These are phyloP conservation scores for Globisporangium iwayamae DNA, from an alignment of 352 stramenopile species.

Conservation along the genomic window DNA sequence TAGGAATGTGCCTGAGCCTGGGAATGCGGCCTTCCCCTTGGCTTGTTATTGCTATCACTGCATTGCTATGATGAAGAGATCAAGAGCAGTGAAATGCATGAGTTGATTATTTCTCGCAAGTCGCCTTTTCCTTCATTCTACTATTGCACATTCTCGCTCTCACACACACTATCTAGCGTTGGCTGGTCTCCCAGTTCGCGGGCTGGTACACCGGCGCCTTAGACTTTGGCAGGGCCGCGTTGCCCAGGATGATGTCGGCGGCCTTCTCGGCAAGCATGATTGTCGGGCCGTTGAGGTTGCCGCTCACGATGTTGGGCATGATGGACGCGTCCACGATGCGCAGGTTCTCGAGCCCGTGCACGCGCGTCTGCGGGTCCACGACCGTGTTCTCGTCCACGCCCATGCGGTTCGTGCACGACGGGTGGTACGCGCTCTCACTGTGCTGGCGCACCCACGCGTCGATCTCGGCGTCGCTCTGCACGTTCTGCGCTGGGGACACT, in stretches of 20 bases:
- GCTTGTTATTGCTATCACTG: neutral
- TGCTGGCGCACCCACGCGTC: slow-evolving; percentile 84
- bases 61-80: neutral
- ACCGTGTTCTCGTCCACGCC: slow-evolving; percentile 80
- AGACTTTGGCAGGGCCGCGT: slow-evolving; percentile 63
- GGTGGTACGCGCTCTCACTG: slow-evolving; percentile 87
- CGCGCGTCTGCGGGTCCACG: slow-evolving; percentile 82
- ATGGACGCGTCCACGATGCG: slow-evolving; percentile 91
- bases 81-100: neutral
- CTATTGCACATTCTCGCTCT: neutral
- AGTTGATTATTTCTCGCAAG: slow-evolving; percentile 4
- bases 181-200: slow-evolving; percentile 66
- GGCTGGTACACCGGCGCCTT: slow-evolving; percentile 70
- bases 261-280: slow-evolving; percentile 94
- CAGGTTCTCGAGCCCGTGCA: slow-evolving; percentile 87
- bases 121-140: neutral
- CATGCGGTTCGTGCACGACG: slow-evolving; percentile 90
- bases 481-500: slow-evolving; percentile 62
- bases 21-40: neutral
- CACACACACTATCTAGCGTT: slow-evolving; percentile 39
- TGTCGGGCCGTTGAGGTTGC: slow-evolving; percentile 93
- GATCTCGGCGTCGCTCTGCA: slow-evolving; percentile 70
- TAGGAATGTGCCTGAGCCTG: slow-evolving; percentile 16
- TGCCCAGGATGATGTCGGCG: slow-evolving; percentile 89
- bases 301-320: slow-evolving; percentile 93